Evolutionary conservation across 805 yeast genomes (phyloP).

Genomic region (Cyberlindnera xylosilytica): DNA sequence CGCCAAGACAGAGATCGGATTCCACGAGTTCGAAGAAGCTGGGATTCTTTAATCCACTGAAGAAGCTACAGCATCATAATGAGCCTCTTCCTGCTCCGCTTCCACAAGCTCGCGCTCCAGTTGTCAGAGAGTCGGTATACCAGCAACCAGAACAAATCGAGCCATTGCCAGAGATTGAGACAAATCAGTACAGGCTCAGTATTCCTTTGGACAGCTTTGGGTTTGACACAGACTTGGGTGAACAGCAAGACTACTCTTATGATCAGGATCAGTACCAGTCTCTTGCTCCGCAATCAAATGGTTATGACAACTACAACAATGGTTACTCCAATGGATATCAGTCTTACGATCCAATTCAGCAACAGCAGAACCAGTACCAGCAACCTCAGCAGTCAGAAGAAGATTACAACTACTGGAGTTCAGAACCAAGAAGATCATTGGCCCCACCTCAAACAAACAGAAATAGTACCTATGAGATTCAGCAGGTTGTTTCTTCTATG

Average conservation of each 20-base stretch:
- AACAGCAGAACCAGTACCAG: slow-evolving; percentile 2
- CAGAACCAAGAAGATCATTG: slow-evolving; percentile 7
- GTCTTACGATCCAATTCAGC: slow-evolving; percentile 15
- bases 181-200: slow-evolving; percentile 26
- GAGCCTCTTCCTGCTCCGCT: slow-evolving; percentile 11
- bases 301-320: not conserved
- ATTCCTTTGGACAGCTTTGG: slow-evolving; percentile 26
- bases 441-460: slow-evolving; percentile 8
- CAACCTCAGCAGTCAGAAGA: slow-evolving; percentile 1
- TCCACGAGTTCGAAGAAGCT: slow-evolving; percentile 13
- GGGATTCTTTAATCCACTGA: slow-evolving; percentile 8
- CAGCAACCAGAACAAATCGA: slow-evolving; percentile 23
- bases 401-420: slow-evolving; percentile 19
- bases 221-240: slow-evolving; percentile 6
- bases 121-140: slow-evolving; percentile 8
- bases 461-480: slow-evolving; percentile 5
- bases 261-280: slow-evolving; percentile 3
- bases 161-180: slow-evolving; percentile 24
- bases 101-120: slow-evolving; percentile 4
- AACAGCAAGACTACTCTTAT: slow-evolving; percentile 1
- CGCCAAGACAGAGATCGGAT: slow-evolving; percentile 4
- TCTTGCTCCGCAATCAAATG: not conserved
- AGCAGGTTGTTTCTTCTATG: slow-evolving; percentile 4
- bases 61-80: slow-evolving; percentile 4
- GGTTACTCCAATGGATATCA: slow-evolving; percentile 4